These are phyloP conservation scores for Lepraria neglecta DNA, from an alignment of 495 filamentous ascomycete species.

Conservation along the genomic window DNA sequence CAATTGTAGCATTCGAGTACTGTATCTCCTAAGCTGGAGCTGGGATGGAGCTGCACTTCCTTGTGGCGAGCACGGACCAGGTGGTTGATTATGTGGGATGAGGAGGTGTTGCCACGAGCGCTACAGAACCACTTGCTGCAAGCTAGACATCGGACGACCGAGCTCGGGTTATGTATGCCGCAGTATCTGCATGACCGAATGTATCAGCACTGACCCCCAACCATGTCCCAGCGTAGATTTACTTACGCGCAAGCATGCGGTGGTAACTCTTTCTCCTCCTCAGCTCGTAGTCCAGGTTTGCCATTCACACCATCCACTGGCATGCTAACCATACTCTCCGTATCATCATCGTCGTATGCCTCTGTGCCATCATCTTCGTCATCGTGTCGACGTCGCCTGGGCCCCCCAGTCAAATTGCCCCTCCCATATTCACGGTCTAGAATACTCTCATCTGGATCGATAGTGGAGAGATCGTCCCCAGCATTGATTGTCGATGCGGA, in stretches of 20 bases:
- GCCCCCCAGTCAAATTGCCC: conserved; percentile 50
- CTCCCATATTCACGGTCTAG: conserved; percentile 60
- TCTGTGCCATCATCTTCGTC: conserved; percentile 84
- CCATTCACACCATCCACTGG: conserved; percentile 68
- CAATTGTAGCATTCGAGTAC: conserved; percentile 99
- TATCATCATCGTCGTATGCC: conserved; percentile 80
- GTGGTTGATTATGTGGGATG: conserved; percentile 97
- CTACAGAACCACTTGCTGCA: conserved; percentile 99
- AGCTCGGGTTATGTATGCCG: conserved; percentile 90
- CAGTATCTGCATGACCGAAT: conserved; percentile 63
- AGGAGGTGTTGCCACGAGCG: conserved; percentile 90
- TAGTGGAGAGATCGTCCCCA: conserved; percentile 58
- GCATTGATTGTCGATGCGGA: conserved; percentile 68
- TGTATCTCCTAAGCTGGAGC: conserved; percentile 92
- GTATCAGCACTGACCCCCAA: conserved; percentile 18
- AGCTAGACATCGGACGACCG: conserved; percentile 90
- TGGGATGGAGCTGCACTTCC: conserved; percentile 94
- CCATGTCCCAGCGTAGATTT: background rate
- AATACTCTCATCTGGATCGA: conserved; percentile 71
- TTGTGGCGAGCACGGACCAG: conserved; percentile 96
- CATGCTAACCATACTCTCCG: conserved; percentile 84
- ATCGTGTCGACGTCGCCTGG: conserved; percentile 67
- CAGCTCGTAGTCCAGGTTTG: conserved; percentile 55
- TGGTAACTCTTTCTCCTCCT: conserved; percentile 89
- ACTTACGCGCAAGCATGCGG: conserved; percentile 95